Evolutionary conservation across 2,329 filamentous ascomycete genomes (phyloP).

Genomic region (Karstenula rhodostoma): DNA sequence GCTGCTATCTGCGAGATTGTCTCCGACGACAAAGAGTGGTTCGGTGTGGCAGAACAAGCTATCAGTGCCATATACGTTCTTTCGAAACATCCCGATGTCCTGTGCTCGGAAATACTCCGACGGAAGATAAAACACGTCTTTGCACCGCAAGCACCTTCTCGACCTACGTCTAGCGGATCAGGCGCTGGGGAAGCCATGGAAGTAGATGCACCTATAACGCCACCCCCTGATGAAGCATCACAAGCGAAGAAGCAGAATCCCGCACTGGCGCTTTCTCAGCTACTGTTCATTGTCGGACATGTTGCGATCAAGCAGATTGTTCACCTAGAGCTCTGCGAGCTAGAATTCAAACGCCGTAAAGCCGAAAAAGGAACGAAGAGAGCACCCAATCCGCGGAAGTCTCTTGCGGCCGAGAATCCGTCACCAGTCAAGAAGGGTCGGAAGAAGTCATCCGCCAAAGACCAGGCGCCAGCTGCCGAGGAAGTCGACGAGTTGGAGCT

Average conservation of each 20-base stretch:
- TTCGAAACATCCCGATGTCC: constrained; percentile 89
- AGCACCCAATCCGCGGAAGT: constrained; percentile 43
- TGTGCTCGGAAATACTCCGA: constrained; percentile 90
- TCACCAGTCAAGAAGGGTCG: constrained; percentile 51
- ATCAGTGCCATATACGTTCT: constrained; percentile 94
- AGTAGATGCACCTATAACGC: constrained; percentile 25
- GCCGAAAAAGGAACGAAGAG: constrained; percentile 81
- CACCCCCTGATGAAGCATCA: constrained; percentile 35
- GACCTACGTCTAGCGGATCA: constrained; percentile 41
- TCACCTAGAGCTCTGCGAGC: constrained; percentile 94
- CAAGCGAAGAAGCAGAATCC: constrained; percentile 65
- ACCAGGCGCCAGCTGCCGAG: constrained; percentile 59
- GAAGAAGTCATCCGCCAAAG: constrained; percentile 49
- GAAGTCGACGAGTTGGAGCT: constrained; percentile 92
- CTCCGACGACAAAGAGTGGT: constrained; percentile 91
- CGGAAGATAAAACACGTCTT: constrained; percentile 86
- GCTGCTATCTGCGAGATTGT: constrained; percentile 85
- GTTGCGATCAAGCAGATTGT: constrained; percentile 99
- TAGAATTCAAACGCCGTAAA: constrained; percentile 97
- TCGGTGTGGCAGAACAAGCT: constrained; percentile 93
- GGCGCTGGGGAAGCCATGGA: constrained; percentile 41
- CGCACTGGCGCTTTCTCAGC: constrained; percentile 81
- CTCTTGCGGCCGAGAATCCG: constrained; percentile 34
- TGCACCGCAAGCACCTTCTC: constrained; percentile 61
- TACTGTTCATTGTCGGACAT: constrained; percentile 94